A percentile compares a stretch with the other conserved stretches of the same genome.
Conservation (phyloP, 2,329 filamentous ascomycete species). For the Harringtonia lauricola region DNA sequence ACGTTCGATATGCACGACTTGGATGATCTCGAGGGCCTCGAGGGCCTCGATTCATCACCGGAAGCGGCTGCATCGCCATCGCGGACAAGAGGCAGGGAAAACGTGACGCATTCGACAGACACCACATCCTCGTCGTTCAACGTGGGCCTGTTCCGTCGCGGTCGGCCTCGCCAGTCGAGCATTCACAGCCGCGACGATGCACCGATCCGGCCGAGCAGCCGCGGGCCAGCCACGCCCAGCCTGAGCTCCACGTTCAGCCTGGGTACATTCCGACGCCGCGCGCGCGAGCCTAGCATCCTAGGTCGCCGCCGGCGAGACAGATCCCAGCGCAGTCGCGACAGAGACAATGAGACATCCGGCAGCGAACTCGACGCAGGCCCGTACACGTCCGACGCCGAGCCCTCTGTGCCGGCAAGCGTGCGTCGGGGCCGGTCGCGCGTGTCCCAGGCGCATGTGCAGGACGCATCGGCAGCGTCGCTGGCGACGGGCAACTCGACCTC, state of each 20-base stretch:
- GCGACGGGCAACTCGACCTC: constrained; percentile 6
- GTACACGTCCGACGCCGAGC: constrained; percentile 1
- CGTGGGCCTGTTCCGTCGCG: constrained; percentile 32
- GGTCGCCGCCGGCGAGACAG: constrained; percentile 36
- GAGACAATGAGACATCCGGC: background rate
- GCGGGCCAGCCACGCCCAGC: constrained; percentile 33
- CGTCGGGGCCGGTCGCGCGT: background rate
- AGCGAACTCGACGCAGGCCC: constrained; percentile 1
- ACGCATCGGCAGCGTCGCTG: constrained; percentile 3
- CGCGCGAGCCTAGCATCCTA: constrained; percentile 51
- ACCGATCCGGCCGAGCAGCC: constrained; percentile 41
- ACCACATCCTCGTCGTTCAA: constrained; percentile 30
- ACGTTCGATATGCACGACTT: constrained; percentile 24
- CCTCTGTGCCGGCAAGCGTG: background rate
- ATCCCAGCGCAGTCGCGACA: constrained; percentile 19
- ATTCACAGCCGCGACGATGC: constrained; percentile 38
- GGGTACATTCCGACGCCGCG: constrained; percentile 44
- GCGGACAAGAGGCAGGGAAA: background rate
- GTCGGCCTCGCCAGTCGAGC: constrained; percentile 35
- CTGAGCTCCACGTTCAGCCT: constrained; percentile 43
- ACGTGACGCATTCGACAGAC: constrained; percentile 25
- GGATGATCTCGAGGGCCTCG: constrained; percentile 11
- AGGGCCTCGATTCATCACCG: constrained; percentile 11
- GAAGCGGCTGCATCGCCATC: background rate
- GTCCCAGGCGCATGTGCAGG: background rate